phyloP scores from a whole-genome alignment of 2,329 filamentous ascomycete species.

The Pestalotiopsis sp. region DNA sequence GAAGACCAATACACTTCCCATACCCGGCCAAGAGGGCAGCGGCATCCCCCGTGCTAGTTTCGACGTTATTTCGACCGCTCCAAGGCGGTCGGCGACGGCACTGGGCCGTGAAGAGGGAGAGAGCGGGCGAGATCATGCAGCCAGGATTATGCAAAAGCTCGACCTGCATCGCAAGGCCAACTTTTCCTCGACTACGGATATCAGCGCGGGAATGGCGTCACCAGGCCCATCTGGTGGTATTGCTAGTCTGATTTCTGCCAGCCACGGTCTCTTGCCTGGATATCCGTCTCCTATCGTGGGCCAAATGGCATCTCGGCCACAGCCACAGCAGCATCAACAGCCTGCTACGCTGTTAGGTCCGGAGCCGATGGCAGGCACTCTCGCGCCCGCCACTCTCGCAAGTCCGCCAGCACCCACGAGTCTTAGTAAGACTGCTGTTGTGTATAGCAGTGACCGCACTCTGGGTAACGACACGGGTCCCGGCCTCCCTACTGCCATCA shows the following conservation, averaged over 20 bases:
- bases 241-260: conserved; percentile 82
- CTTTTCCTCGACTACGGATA: conserved; percentile 49
- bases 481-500: conserved; percentile 78
- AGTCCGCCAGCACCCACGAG: conserved; percentile 83
- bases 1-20: conserved; percentile 63
- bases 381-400: conserved; percentile 82
- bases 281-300: conserved; percentile 35
- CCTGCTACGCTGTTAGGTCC: conserved; percentile 39
- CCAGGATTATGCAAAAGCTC: conserved; percentile 89
- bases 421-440: conserved; percentile 82
- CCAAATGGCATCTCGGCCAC: conserved; percentile 16
- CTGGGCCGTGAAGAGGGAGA: conserved; percentile 70
- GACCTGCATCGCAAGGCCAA: conserved; percentile 84
- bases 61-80: conserved; percentile 58
- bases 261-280: conserved; percentile 76
- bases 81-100: conserved; percentile 60
- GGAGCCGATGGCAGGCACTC: conserved; percentile 57
- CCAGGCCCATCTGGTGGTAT: conserved; percentile 65
- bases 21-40: conserved; percentile 61
- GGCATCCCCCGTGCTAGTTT: conserved; percentile 67
- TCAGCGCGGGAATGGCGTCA: conserved; percentile 39
- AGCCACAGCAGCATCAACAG: conserved; percentile 27
- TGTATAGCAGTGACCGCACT: conserved; percentile 76
- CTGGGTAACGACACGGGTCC: conserved; percentile 68
- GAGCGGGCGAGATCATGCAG: conserved; percentile 76